Evolutionary conservation across 495 filamentous ascomycete species (phyloP).

Genomic region (Tuber umbilicatum): DNA sequence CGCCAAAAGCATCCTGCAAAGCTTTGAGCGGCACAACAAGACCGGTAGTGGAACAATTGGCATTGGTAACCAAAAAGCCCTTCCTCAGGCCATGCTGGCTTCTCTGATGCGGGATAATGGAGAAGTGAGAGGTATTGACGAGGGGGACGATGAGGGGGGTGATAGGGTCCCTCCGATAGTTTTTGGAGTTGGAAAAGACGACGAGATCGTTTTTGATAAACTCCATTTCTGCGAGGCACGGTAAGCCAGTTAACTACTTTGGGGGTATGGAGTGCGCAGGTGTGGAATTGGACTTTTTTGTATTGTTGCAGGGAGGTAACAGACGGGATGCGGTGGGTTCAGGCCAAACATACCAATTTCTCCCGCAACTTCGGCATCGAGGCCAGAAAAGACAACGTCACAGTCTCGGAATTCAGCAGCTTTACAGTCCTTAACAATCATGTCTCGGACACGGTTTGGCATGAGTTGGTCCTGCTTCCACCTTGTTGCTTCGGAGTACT

Average conservation of each 20-base stretch:
- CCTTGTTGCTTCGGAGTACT: conserved; percentile 70
- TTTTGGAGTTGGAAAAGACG: conserved; percentile 86
- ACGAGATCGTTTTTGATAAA: conserved; percentile 71
- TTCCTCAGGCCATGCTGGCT: conserved; percentile 59
- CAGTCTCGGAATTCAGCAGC: conserved; percentile 70
- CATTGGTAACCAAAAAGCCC: conserved; percentile 82
- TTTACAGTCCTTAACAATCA: conserved; percentile 69
- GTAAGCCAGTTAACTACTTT: conserved; percentile 8
- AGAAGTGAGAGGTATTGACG: conserved; percentile 71
- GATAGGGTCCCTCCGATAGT: conserved; percentile 72
- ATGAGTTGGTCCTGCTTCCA: conserved; percentile 80
- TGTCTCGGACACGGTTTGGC: conserved; percentile 57
- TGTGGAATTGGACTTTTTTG: not conserved
- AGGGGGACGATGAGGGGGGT: conserved; percentile 83
- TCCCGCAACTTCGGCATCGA: conserved; percentile 76
- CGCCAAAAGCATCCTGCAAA: conserved; percentile 67
- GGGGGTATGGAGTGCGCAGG: not conserved
- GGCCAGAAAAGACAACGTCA: conserved; percentile 82
- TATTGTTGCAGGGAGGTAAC: conserved; percentile 6
- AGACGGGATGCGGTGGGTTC: not conserved
- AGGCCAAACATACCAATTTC: conserved; percentile 56
- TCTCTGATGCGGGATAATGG: conserved; percentile 70
- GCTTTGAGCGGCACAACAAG: conserved; percentile 84
- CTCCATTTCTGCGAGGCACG: conserved; percentile 56
- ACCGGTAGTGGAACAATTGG: conserved; percentile 84